A percentile compares a stretch with the other conserved stretches of the same genome.
phyloP scores from a whole-genome alignment of 352 stramenopile genomes.

The Phytophthora hibernalis region DNA sequence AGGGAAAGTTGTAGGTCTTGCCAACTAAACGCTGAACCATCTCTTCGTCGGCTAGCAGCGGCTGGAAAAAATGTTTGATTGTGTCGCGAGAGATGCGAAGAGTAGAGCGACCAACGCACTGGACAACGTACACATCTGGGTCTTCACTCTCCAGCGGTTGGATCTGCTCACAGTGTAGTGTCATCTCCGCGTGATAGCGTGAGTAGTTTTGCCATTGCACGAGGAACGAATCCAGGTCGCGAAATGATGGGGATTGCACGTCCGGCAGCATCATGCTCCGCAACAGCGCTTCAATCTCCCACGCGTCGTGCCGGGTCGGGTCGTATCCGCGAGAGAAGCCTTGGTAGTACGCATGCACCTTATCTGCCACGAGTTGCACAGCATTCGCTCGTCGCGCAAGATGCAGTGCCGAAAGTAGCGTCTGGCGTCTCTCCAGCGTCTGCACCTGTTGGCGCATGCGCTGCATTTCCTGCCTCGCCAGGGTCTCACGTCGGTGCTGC shows the following conservation, averaged over 20 bases:
- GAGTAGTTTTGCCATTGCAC: conserved; percentile 71
- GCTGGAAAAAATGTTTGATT: conserved; percentile 71
- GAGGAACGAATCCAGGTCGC: conserved; percentile 58
- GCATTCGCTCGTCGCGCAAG: conserved; percentile 55
- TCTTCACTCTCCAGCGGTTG: conserved; percentile 47
- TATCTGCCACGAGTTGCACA: conserved; percentile 43
- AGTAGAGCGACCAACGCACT: conserved; percentile 49
- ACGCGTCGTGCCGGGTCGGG: conserved; percentile 29
- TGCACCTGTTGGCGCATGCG: conserved; percentile 48
- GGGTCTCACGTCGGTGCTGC: conserved; percentile 33
- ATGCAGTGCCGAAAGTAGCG: conserved; percentile 52
- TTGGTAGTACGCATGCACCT: conserved; percentile 56
- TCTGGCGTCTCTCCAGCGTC: conserved; percentile 54
- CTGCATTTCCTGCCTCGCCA: conserved; percentile 38
- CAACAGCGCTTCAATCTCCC: conserved; percentile 45
- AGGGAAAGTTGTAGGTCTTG: conserved; percentile 63
- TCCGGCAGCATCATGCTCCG: conserved; percentile 57
- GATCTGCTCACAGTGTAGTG: conserved; percentile 41
- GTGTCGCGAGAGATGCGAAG: conserved; percentile 70
- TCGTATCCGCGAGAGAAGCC: conserved; percentile 59
- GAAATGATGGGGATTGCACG: conserved; percentile 61
- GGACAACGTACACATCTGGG: conserved; percentile 42
- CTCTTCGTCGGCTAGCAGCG: conserved; percentile 55
- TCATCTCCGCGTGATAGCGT: conserved; percentile 58
- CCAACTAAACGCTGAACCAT: conserved; percentile 74